Percentiles rank a stretch among this genome's conserved stretches.
Evolutionary conservation across 2,329 filamentous ascomycete species (phyloP).

Genomic region (Ascochyta lentis): DNA sequence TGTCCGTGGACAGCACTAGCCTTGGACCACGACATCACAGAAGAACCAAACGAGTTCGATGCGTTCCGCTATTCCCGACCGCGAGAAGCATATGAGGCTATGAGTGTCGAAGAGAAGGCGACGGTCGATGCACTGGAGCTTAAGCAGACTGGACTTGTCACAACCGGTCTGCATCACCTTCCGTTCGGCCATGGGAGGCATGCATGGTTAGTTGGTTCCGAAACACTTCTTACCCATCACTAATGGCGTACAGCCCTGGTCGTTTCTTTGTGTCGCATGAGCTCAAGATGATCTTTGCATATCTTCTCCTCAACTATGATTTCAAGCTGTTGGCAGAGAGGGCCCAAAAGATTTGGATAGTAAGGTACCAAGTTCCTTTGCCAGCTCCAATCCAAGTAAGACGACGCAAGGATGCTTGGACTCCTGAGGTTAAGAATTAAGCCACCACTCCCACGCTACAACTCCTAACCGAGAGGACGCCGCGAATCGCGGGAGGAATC

Average conservation of each 20-base stretch:
- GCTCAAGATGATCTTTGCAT: conserved; percentile 47
- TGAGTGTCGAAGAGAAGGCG: conserved; percentile 25
- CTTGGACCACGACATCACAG: too few species aligned
- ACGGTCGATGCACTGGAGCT: conserved; percentile 26
- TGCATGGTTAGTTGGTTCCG: conserved; percentile 29
- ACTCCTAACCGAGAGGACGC: too few species aligned
- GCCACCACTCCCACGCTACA: too few species aligned
- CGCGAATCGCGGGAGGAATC: too few species aligned
- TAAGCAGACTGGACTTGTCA: conserved; percentile 60
- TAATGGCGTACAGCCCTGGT: too few species aligned
- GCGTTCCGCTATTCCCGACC: conserved; percentile 35
- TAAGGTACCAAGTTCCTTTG: not conserved
- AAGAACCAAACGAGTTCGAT: conserved; percentile 47
- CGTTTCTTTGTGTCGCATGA: too few species aligned
- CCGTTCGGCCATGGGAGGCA: conserved; percentile 66
- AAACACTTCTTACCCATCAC: too few species aligned
- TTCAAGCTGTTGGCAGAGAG: conserved; percentile 35
- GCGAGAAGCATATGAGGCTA: conserved; percentile 27
- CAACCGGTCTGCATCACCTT: conserved; percentile 59
- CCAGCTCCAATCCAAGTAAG: too few species aligned
- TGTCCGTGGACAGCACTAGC: too few species aligned
- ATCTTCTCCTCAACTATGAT: conserved; percentile 49
- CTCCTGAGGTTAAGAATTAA: too few species aligned
- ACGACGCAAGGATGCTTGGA: too few species aligned
- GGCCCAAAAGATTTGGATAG: conserved; percentile 30